Evolutionary conservation across 2,329 filamentous ascomycete species (phyloP).

Genomic region (Fusarium hainanense): DNA sequence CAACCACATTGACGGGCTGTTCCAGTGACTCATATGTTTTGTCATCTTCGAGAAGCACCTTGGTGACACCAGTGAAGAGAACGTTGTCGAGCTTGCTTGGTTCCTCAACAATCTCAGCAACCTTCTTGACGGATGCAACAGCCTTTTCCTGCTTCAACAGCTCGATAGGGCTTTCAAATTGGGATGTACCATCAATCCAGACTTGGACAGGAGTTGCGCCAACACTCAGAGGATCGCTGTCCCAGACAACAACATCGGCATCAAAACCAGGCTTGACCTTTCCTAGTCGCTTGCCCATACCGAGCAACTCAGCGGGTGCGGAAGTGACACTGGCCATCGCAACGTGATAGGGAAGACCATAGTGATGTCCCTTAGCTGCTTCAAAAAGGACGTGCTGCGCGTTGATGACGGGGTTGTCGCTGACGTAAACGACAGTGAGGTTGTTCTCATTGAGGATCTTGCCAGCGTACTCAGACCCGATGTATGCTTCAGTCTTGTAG

Average conservation of each 20-base stretch:
- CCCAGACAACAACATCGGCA: conserved; percentile 71
- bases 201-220: conserved; percentile 70
- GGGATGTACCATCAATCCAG: conserved; percentile 71
- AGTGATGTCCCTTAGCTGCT: conserved; percentile 69
- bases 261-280: conserved; percentile 72
- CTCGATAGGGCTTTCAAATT: conserved; percentile 64
- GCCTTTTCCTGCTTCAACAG: conserved; percentile 60
- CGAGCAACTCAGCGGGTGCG: conserved; percentile 67
- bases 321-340: conserved; percentile 69
- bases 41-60: conserved; percentile 61
- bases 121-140: conserved; percentile 54
- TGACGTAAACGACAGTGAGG: conserved; percentile 75
- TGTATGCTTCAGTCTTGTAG: conserved; percentile 75
- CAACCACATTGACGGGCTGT: conserved; percentile 59
- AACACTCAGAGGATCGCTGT: conserved; percentile 69
- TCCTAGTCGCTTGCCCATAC: conserved; percentile 67
- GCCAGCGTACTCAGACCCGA: conserved; percentile 73
- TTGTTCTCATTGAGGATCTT: conserved; percentile 73
- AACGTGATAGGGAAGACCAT: conserved; percentile 69
- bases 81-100: conserved; percentile 54
- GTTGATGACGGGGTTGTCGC: conserved; percentile 76
- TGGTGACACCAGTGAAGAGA: conserved; percentile 67
- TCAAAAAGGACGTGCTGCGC: conserved; percentile 77
- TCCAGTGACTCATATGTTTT: conserved; percentile 50
- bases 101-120: conserved; percentile 57